phyloP scores from a whole-genome alignment of 176 grass and related monocot species.

The Musa troglodytarum region DNA sequence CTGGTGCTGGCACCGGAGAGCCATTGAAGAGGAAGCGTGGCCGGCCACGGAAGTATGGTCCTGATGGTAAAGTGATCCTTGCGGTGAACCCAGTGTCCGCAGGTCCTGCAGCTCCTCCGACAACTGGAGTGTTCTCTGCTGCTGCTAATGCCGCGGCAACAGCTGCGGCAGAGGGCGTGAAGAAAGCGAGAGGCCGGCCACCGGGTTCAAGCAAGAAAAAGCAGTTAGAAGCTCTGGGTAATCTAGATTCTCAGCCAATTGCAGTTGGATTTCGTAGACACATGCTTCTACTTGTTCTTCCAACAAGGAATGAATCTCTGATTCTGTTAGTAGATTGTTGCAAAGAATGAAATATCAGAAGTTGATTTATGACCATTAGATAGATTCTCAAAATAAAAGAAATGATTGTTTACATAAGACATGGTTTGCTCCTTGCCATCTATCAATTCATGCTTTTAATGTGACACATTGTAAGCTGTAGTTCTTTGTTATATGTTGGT shows the following conservation, averaged over 20 bases:
- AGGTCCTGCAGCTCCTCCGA: slow-evolving; percentile 8
- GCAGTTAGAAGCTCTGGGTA: slow-evolving; percentile 47
- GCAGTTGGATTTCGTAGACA: slow-evolving; percentile 1
- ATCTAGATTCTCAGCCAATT: background rate
- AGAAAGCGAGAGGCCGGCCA: slow-evolving; percentile 72
- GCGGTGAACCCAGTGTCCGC: slow-evolving; percentile 35
- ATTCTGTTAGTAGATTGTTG: background rate
- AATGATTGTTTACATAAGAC: background rate
- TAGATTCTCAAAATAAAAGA: too few species aligned
- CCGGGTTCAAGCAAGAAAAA: slow-evolving; percentile 76
- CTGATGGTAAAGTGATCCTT: slow-evolving; percentile 53
- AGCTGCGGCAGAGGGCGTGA: slow-evolving; percentile 29
- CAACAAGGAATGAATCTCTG: background rate
- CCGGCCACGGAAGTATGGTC: slow-evolving; percentile 83
- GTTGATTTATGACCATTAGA: too few species aligned
- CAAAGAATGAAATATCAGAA: background rate
- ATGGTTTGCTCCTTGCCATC: background rate
- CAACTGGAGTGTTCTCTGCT: slow-evolving; percentile 33
- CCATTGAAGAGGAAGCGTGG: slow-evolving; percentile 76
- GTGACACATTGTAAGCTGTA: background rate
- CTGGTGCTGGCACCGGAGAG: slow-evolving; percentile 33
- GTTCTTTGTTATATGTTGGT: background rate
- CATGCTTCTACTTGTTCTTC: background rate
- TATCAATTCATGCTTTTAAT: background rate
- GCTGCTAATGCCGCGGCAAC: slow-evolving; percentile 23